Evolutionary conservation across 1,139 yeast species (phyloP), one percentile per base, ranked within the genome.

Genomic region (Citeromyces siamensis): DNA sequence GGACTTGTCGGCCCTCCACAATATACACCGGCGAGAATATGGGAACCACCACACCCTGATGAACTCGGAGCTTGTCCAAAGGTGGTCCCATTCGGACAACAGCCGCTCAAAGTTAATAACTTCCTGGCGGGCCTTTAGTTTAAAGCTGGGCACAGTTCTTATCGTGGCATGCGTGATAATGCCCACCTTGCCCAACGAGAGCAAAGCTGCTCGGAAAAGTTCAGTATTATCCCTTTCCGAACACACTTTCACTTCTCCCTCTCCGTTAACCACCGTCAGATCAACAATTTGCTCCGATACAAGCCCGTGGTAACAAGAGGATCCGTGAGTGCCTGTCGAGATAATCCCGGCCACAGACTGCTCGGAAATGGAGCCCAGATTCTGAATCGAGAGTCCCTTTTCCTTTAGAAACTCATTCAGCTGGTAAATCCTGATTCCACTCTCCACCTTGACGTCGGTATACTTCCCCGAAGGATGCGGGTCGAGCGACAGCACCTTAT

Each of bases 31-130:
- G 39, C 73, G 73, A 17, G 93, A 69, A 55, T 90, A 90, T 1
- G 98, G 98, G 57, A 83, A 90, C 97, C 98, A 90, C 97, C 97
- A 90, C 36, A 86, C 73, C 44, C 97, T 71, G 34, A 85, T 79
- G 50, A 77, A 90, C 59, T 90, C 98, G n/a, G 88, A 71, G 38
- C 84, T 77, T 6, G 84, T 73, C 95, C 97, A 90, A 33, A 88
- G 59, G 12, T 67, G 64, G 41, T 75, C 76, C 86, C 93, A 75
- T 49, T 71, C 60, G 13, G 66, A 64, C 46, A 86, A 56, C 35
- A 88, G 62, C 6, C 85, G 71, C 22, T 78, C 80, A 51, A 88
- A 85, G 28, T 75, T 63, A 47, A 88, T 75, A 34, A 86, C 79
- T 56, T 86, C 94, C 54, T 84, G 94, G 36, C 71, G 67, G 10